phyloP scores from a whole-genome alignment of 441 rosid genomes.

The Macaranga tanarius region DNA sequence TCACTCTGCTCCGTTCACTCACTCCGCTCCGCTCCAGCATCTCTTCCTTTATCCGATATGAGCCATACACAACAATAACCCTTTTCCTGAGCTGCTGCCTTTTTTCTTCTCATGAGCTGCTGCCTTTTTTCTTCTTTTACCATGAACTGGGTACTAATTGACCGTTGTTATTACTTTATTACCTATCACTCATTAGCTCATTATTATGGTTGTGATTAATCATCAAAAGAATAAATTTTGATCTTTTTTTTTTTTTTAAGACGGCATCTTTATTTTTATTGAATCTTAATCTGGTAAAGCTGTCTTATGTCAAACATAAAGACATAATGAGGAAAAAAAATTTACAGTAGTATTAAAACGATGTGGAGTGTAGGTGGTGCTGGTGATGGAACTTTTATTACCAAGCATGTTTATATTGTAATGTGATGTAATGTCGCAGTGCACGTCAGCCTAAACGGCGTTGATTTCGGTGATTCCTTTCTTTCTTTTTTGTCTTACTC shows the following conservation, averaged over 20 bases:
- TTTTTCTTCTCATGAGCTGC: not conserved
- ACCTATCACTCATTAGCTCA: constrained; percentile 10
- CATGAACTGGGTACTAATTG: constrained; percentile 13
- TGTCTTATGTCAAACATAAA: constrained; percentile 3
- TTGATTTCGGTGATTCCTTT: constrained; percentile 69
- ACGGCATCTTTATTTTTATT: constrained; percentile 14
- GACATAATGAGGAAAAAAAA: constrained; percentile 26
- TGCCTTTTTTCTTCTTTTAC: not conserved
- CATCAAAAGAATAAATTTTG: not conserved
- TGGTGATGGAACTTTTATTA: not conserved
- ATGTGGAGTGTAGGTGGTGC: not conserved
- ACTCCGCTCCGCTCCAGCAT: too few relatives aligned
- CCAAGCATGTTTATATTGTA: constrained; percentile 4
- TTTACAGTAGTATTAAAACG: constrained; percentile 14
- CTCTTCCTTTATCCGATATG: too few relatives aligned
- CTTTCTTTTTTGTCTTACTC: constrained; percentile 42
- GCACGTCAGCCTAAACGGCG: constrained; percentile 79
- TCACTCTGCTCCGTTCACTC: too few relatives aligned
- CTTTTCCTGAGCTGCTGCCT: not conserved
- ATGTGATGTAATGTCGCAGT: constrained; percentile 40
- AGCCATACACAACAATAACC: too few relatives aligned
- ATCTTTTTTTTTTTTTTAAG: not conserved
- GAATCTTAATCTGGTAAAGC: constrained; percentile 10
- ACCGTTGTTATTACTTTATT: not conserved
- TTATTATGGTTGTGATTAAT: constrained; percentile 5